Evolutionary conservation across 805 yeast species (phyloP).

Genomic region (Candida insectorum): DNA sequence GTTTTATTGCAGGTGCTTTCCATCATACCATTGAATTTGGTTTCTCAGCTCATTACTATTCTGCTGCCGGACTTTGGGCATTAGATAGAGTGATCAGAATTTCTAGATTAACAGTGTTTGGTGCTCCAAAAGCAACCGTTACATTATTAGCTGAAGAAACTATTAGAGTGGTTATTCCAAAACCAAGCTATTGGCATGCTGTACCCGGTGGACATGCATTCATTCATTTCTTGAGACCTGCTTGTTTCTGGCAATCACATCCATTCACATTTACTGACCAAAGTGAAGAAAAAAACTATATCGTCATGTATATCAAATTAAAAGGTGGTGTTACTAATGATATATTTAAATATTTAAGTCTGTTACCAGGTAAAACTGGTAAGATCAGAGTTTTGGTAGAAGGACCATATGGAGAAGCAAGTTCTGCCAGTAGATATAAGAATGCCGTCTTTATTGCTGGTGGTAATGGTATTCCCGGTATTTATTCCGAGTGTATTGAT

Average conservation of each 20-base stretch:
- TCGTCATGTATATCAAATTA: constrained; percentile 36
- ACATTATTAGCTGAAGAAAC: constrained; percentile 37
- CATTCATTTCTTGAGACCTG: constrained; percentile 30
- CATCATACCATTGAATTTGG: constrained; percentile 42
- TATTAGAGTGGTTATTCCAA: constrained; percentile 33
- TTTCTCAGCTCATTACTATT: constrained; percentile 23
- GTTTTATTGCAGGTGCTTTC: constrained; percentile 55
- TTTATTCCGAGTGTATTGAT: constrained; percentile 38
- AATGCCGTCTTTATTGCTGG: constrained; percentile 63
- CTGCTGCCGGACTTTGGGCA: constrained; percentile 36
- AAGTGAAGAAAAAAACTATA: constrained; percentile 17
- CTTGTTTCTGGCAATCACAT: constrained; percentile 42
- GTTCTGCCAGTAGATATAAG: constrained; percentile 49
- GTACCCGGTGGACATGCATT: constrained; percentile 43
- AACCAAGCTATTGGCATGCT: constrained; percentile 34
- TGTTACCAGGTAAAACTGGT: constrained; percentile 21
- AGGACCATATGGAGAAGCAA: constrained; percentile 66
- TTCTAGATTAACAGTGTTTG: constrained; percentile 29
- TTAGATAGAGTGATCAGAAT: constrained; percentile 33
- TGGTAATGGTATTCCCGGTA: constrained; percentile 72
- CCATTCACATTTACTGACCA: constrained; percentile 38
- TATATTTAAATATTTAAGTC: constrained; percentile 21
- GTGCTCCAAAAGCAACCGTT: constrained; percentile 30
- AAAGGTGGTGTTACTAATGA: constrained; percentile 52
- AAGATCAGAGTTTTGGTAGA: constrained; percentile 28